Base-by-base conservation (phyloP, 208 protist genomes). In the Acanthamoeba quina region DNA sequence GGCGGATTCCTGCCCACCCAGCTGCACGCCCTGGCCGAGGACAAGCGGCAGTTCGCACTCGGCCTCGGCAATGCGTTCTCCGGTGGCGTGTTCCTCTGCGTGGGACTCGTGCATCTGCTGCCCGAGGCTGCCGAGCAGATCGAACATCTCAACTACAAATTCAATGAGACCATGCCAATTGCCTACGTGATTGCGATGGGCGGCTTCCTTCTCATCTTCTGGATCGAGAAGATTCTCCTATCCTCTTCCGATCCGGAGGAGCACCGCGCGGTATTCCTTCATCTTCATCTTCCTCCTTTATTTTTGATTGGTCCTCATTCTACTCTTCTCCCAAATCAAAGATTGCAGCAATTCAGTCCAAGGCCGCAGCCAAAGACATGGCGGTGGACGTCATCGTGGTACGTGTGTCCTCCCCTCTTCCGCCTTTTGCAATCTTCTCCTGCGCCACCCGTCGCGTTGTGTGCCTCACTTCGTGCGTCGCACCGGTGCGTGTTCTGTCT, bases 51-150 rank as follows among this genome's bases (percentile, higher is more conserved):
- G 78, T 88, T 88, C 31, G 78, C 78, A 6, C 72, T 94, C 49
- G 34, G 54, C 37, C 21, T 94, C 44, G 70, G 52, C 2, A 94
- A 94, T 68, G 91, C 72, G 24, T 88, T 94, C 91, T 70, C 72
- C 31, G 91, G 91, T n/a, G 91, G 91, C 37, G 91, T 94, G 34
- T 94, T 94, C 72, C 74, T 94, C 2, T 60, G 49, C 74, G 76
- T 94, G 41, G 91, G 72, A 13, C 91, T 94, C 56, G n/a, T 88
- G 11, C 91, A 94, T 37, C 66, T 94, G 56, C 74, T 94, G 31
- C 54, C 91, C 21, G 91, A 94, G 44, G 91, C 91, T 4, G 54
- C 49, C 15, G 91, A 94, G 74, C 34, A 52, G 49, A 37, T 94
- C 24, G 89, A 68, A 58, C 89, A 82, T n/a, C 72, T 66, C 74